Evolutionary conservation across 495 filamentous ascomycete genomes (phyloP).

Genomic region (Cercophora newfieldiana): DNA sequence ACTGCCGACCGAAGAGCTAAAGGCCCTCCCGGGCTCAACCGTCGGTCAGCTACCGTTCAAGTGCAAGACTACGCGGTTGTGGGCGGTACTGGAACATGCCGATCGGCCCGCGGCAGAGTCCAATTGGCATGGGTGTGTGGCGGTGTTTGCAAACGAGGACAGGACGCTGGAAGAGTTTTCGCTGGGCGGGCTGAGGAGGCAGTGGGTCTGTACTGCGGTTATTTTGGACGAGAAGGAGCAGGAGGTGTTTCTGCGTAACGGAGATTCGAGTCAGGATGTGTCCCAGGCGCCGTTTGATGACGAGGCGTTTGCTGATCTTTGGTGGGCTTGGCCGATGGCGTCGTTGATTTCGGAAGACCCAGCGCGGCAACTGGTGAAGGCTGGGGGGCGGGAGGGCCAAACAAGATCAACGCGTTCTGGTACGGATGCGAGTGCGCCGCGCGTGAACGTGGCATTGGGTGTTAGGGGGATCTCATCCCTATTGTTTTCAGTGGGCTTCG

Average conservation of each 20-base stretch:
- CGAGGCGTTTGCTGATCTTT: background rate
- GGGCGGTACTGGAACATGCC: constrained; percentile 5
- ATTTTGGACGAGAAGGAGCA: background rate
- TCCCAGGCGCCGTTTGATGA: background rate
- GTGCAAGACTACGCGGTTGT: background rate
- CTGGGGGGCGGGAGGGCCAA: background rate
- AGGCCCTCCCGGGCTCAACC: background rate
- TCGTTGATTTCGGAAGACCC: constrained; percentile 4
- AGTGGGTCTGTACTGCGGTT: background rate
- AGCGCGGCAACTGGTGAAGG: constrained; percentile 1
- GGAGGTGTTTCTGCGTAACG: constrained; percentile 1
- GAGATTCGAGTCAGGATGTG: constrained; percentile 7
- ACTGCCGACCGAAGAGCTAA: background rate
- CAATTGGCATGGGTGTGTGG: background rate
- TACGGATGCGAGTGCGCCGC: background rate
- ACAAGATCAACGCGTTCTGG: background rate
- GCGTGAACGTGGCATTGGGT: background rate
- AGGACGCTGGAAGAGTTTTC: constrained; percentile 5
- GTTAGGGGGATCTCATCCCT: background rate
- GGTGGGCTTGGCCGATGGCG: constrained; percentile 6
- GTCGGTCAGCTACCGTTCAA: background rate
- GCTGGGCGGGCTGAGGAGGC: constrained; percentile 6
- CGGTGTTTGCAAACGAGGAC: background rate
- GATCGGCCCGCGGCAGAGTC: constrained; percentile 6
- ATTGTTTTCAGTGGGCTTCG: constrained; percentile 4